Conservation (phyloP, 2,329 filamentous ascomycete genomes). For the Neofusicoccum parvum region DNA sequence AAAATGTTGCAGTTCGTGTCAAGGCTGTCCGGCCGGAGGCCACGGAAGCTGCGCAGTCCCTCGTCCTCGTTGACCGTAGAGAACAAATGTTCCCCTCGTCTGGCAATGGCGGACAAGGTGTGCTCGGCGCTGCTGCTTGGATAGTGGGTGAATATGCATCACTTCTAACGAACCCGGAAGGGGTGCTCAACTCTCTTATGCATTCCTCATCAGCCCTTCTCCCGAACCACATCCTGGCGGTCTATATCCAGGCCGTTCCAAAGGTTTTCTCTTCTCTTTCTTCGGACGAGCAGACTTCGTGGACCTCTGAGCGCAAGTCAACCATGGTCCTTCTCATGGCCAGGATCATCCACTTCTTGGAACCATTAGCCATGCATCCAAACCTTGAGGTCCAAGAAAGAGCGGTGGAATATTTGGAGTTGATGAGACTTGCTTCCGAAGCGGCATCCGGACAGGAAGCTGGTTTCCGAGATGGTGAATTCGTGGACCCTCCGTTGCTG, state of each 20-base stretch:
- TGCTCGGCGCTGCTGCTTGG: slow-evolving; percentile 79
- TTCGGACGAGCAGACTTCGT: slow-evolving; percentile 64
- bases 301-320: slow-evolving; percentile 74
- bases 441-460: slow-evolving; percentile 69
- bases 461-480: slow-evolving; percentile 61
- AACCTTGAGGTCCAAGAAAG: slow-evolving; percentile 93
- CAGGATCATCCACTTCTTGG: slow-evolving; percentile 78
- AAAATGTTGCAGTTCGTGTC: slow-evolving; percentile 90
- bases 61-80: slow-evolving; percentile 67
- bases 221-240: slow-evolving; percentile 69
- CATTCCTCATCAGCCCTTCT: slow-evolving; percentile 63
- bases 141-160: slow-evolving; percentile 84
- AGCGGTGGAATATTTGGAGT: slow-evolving; percentile 86
- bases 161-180: slow-evolving; percentile 70
- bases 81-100: slow-evolving; percentile 57
- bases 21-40: slow-evolving; percentile 77
- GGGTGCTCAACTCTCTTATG: slow-evolving; percentile 72
- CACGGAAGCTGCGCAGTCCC: slow-evolving; percentile 77
- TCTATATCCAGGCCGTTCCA: slow-evolving; percentile 79
- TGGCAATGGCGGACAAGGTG: slow-evolving; percentile 58
- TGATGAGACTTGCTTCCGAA: slow-evolving; percentile 84
- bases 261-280: slow-evolving; percentile 81
- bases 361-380: slow-evolving; percentile 77
- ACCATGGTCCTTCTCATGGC: slow-evolving; percentile 77
- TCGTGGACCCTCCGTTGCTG: slow-evolving; percentile 76